Evolutionary conservation across 306 rosid species (phyloP), one percentile per base, ranked within the genome.

Genomic region (Notholithocarpus densiflorus): DNA sequence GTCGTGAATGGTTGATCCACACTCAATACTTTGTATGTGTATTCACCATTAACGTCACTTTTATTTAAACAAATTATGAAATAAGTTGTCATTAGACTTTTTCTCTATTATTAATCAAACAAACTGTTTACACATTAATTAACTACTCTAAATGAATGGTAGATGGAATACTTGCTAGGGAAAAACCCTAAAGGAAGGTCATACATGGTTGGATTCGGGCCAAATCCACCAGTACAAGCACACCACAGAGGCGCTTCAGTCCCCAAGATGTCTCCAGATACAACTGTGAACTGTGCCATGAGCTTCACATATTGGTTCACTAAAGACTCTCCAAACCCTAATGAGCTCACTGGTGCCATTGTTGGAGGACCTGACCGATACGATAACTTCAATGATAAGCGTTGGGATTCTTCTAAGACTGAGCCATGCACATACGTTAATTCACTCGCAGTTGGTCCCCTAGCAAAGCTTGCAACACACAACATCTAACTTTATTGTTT

Each of bases 211-310:
- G 98, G 95, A 20, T 92, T 82, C 40, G 98, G 98, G 5, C 76
- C 43, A 43, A 86, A 88, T 68, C 84, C 98, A 5, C 98, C 97
- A 43, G 60, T 4, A 14, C 98, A 91, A 72, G 91, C 98, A 14
- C 98, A 95, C 81, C 98, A 95, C 29, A 88, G 99, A 62, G 98
- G 99, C 0, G 93, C 98, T 0, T 95, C 98, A 0, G 90, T 95
- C 60, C 96, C 94, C 0, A 60, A 2, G 43, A 2, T 80, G 64
- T 0, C 72, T 0, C 4, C 15, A 4, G 20, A 51, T 5, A 19
- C 43, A 18, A 21, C 13, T 24, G 71, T 89, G 1, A 55, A 1
- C 61, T 92, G 98, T 70, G 29, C 85, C 17, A 15, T 31, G 86
- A 88, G 85, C 82, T 94, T 94, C 75, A 5, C 27, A 1, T 4